Conservation (phyloP, 106 monocot species). For the Cymbidium sinense region DNA sequence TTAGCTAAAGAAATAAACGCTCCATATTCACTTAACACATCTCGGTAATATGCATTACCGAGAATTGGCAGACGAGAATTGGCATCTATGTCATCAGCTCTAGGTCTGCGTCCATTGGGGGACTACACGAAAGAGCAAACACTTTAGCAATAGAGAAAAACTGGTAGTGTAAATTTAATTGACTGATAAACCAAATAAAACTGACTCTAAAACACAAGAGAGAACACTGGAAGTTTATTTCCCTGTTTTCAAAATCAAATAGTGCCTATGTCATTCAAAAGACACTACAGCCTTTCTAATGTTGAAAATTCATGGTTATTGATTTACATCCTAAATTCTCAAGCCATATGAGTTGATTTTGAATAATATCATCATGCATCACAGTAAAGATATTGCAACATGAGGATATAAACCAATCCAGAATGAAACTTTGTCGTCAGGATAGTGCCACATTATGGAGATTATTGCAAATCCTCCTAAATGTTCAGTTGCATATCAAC, state of each 20-base stretch:
- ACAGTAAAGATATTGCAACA: not conserved
- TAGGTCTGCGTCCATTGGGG: conserved; percentile 68
- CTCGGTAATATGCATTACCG: conserved; percentile 60
- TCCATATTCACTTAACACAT: conserved; percentile 82
- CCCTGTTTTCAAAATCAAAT: not conserved
- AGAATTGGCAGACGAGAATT: conserved; percentile 88
- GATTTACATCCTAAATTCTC: not conserved
- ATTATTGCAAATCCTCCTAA: not conserved
- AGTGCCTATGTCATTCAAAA: not conserved
- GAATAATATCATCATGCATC: not conserved
- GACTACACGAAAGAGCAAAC: conserved; percentile 31
- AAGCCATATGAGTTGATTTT: not conserved
- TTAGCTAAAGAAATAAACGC: conserved; percentile 86
- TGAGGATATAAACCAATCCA: no score
- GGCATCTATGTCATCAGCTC: conserved; percentile 89
- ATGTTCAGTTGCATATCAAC: not conserved
- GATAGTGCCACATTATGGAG: not conserved
- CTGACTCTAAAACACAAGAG: not conserved
- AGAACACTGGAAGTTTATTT: not conserved
- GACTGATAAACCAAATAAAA: not conserved
- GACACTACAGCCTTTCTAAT: not conserved
- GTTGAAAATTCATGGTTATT: not conserved
- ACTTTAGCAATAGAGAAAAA: not conserved
- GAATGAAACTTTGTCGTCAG: no score
- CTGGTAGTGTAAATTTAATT: not conserved